Conservation (phyloP, 148 eudicot species). For the Persicaria tinctoria region DNA sequence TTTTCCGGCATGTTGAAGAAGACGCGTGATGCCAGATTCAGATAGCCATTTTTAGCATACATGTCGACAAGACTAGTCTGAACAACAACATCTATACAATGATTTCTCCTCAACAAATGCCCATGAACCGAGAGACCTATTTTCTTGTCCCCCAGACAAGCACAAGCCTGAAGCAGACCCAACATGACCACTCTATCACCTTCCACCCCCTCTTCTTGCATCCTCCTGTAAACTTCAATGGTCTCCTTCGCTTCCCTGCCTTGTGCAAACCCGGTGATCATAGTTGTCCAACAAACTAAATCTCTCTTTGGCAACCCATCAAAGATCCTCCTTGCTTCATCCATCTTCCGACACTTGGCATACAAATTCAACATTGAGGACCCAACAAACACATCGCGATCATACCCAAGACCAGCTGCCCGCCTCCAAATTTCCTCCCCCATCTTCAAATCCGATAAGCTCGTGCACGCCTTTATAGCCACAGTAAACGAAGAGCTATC, state of each 20-base stretch:
- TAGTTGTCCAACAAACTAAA: conserved; percentile 64
- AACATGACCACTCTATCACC: conserved; percentile 57
- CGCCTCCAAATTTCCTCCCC: conserved; percentile 45
- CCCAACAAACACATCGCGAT: conserved; percentile 55
- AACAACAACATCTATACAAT: conserved; percentile 43
- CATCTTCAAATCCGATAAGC: conserved; percentile 38
- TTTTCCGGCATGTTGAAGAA: conserved; percentile 58
- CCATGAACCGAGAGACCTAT: conserved; percentile 60
- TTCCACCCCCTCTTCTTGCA: conserved; percentile 62
- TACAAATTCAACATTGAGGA: conserved; percentile 56
- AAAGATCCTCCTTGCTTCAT: conserved; percentile 43
- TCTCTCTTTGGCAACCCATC: conserved; percentile 43
- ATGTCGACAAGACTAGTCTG: conserved; percentile 70
- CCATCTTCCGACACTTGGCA: conserved; percentile 58
- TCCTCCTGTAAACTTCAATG: conserved; percentile 45
- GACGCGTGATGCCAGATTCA: conserved; percentile 49
- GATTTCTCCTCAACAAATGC: conserved; percentile 41
- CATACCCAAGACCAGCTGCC: conserved; percentile 50
- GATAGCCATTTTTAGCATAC: conserved; percentile 56
- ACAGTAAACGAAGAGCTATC: conserved; percentile 76
- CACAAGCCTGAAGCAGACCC: conserved; percentile 47
- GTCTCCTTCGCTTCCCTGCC: conserved; percentile 36
- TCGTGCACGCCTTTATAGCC: conserved; percentile 60
- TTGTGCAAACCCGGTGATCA: conserved; percentile 43
- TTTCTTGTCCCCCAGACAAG: conserved; percentile 38